Evolutionary conservation across 1,284 basidiomycete species (phyloP).

Genomic region (Pseudozyma thailandica): DNA sequence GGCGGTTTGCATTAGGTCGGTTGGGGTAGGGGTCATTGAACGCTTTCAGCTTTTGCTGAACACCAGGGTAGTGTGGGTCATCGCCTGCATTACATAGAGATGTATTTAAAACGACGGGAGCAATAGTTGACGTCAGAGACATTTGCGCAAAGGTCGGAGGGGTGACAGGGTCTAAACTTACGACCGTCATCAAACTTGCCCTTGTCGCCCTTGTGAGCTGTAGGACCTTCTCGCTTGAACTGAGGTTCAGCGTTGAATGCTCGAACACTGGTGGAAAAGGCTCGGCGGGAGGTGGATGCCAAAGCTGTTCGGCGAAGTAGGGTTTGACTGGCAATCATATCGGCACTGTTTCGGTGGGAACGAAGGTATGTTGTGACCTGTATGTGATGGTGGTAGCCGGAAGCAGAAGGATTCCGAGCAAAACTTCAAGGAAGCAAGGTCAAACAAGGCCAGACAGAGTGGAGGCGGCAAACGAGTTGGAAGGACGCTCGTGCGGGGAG

Average conservation of each 20-base stretch:
- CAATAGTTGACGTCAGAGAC: too few species aligned
- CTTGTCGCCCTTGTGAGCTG: constrained; percentile 32
- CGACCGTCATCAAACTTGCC: constrained; percentile 42
- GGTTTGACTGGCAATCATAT: constrained; percentile 17
- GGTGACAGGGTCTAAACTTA: constrained; percentile 10
- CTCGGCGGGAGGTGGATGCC: constrained; percentile 9
- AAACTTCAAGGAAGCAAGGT: too few species aligned
- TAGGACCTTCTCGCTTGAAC: constrained; percentile 41
- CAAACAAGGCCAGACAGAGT: too few species aligned
- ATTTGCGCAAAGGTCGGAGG: too few species aligned
- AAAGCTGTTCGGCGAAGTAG: constrained; percentile 15
- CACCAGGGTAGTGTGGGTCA: constrained; percentile 41
- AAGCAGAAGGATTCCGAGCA: too few species aligned
- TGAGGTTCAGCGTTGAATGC: constrained; percentile 21
- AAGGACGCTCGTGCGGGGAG: not conserved
- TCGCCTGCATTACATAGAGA: constrained; percentile 20
- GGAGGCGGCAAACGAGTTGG: not conserved
- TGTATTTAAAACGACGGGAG: too few species aligned
- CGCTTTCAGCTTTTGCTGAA: constrained; percentile 36
- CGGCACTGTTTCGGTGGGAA: not conserved
- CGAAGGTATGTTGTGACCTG: not conserved
- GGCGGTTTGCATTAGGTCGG: constrained; percentile 20
- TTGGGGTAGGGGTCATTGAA: constrained; percentile 32
- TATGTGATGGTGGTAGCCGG: constrained; percentile 1
- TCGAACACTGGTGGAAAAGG: constrained; percentile 11